A percentile compares a stretch with the other conserved stretches of the same genome.
These are phyloP conservation scores for Cutaneotrichosporon sp. DNA, from an alignment of 1,284 basidiomycete species.

Conservation along the genomic window DNA sequence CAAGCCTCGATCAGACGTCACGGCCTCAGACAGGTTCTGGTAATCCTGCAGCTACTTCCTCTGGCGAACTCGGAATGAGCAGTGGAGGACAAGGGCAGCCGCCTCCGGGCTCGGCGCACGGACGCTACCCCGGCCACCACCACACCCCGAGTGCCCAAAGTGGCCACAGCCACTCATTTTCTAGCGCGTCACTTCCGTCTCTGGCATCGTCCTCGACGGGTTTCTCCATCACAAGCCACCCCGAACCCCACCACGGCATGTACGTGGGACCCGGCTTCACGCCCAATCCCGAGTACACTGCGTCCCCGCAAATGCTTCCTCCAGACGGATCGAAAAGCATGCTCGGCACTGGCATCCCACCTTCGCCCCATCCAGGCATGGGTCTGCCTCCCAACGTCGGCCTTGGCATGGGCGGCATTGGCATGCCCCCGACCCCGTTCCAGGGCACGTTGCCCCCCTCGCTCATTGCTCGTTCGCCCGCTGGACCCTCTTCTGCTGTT, in stretches of 20 bases:
- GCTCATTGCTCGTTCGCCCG: constrained; percentile 10
- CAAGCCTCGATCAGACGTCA: constrained; percentile 2
- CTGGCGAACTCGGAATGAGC: constrained; percentile 3
- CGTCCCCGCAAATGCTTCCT: constrained; percentile 1
- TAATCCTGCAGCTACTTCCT: not conserved
- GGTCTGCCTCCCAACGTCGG: not conserved
- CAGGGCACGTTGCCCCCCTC: constrained; percentile 9
- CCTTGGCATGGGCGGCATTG: constrained; percentile 11
- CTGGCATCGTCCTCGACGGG: constrained; percentile 18
- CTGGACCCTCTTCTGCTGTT: not conserved
- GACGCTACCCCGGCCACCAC: constrained; percentile 6
- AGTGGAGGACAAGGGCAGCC: not conserved
- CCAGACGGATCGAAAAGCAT: constrained; percentile 2
- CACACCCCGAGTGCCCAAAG: constrained; percentile 4
- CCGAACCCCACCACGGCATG: constrained; percentile 6
- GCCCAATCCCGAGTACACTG: constrained; percentile 2
- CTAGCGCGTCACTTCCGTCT: constrained; percentile 18
- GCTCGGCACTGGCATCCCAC: constrained; percentile 1
- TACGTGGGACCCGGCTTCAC: constrained; percentile 5
- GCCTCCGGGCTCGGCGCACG: constrained; percentile 1
- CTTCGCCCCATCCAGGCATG: constrained; percentile 1
- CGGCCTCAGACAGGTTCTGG: constrained; percentile 8
- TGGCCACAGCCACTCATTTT: constrained; percentile 19
- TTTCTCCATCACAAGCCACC: constrained; percentile 14
- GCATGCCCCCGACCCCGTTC: constrained; percentile 4